A percentile compares a stretch with the other conserved stretches of the same genome.
phyloP scores from a whole-genome alignment of 257 asterid species.

The Fraxinus pennsylvanica region DNA sequence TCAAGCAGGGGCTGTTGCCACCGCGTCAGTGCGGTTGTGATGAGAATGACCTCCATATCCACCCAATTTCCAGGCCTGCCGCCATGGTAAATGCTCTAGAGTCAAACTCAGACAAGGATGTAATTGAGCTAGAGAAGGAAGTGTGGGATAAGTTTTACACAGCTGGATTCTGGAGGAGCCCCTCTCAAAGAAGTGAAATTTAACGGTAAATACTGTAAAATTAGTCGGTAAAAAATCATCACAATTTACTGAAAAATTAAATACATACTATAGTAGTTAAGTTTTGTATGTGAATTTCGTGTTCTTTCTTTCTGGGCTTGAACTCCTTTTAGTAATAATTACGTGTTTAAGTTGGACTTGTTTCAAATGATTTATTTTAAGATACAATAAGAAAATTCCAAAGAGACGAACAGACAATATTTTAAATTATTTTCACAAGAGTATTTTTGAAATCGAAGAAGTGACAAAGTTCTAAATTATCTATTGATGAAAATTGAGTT shows the following conservation, averaged over 20 bases:
- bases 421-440: too few species aligned
- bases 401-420: too few species aligned
- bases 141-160: slow-evolving; percentile 67
- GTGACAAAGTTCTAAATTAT: too few species aligned
- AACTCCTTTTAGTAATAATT: neutral
- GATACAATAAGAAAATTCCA: neutral
- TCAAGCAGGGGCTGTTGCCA: slow-evolving; percentile 35
- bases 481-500: neutral
- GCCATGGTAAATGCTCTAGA: slow-evolving; percentile 28
- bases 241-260: too few species aligned
- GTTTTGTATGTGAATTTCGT: neutral
- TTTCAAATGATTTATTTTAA: slow-evolving; percentile 12
- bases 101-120: slow-evolving; percentile 39
- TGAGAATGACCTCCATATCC: slow-evolving; percentile 45
- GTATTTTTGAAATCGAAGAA: too few species aligned
- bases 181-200: slow-evolving; percentile 49
- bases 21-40: slow-evolving; percentile 36
- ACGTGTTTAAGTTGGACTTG: slow-evolving; percentile 7
- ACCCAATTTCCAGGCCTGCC: slow-evolving; percentile 28
- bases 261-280: too few species aligned
- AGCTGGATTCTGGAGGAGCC: slow-evolving; percentile 84
- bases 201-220: neutral
- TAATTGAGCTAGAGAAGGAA: slow-evolving; percentile 67
- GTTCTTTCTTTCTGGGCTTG: neutral
- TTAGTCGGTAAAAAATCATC: too few species aligned